These are phyloP conservation scores for Neopestalotiopsis sp. DNA, from an alignment of 2,329 filamentous ascomycete genomes.

Conservation along the genomic window DNA sequence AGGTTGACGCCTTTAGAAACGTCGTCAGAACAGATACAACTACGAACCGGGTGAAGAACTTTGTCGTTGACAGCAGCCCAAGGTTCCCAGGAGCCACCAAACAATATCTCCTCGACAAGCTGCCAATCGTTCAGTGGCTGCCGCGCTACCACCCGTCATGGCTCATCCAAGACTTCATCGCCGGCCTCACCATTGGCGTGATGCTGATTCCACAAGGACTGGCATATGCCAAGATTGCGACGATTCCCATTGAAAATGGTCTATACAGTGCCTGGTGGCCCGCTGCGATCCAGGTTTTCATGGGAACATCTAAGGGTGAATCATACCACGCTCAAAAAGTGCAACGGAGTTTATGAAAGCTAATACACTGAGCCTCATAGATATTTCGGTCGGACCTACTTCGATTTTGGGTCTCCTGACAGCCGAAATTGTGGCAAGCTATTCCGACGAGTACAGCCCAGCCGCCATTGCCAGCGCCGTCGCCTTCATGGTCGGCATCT, in stretches of 20 bases:
- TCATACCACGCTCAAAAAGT: background rate
- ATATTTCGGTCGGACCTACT: slow-evolving; percentile 67
- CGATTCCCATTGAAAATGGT: slow-evolving; percentile 64
- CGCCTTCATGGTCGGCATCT: slow-evolving; percentile 67
- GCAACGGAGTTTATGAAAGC: slow-evolving; percentile 13
- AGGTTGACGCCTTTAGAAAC: slow-evolving; percentile 29
- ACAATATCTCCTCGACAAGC: slow-evolving; percentile 63
- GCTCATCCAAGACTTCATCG: slow-evolving; percentile 65
- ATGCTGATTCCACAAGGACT: slow-evolving; percentile 66
- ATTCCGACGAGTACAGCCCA: slow-evolving; percentile 56
- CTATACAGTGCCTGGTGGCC: slow-evolving; percentile 66
- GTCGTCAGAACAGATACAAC: slow-evolving; percentile 44
- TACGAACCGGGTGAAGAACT: slow-evolving; percentile 37
- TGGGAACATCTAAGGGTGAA: slow-evolving; percentile 66
- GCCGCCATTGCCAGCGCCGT: slow-evolving; percentile 65
- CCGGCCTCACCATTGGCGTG: slow-evolving; percentile 64
- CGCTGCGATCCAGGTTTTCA: slow-evolving; percentile 60
- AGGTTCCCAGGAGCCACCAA: slow-evolving; percentile 56
- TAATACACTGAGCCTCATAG: slow-evolving; percentile 34
- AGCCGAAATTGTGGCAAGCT: slow-evolving; percentile 60
- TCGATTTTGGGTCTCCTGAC: slow-evolving; percentile 69
- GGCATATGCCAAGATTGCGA: slow-evolving; percentile 67
- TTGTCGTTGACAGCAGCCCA: slow-evolving; percentile 33
- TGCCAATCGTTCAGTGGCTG: slow-evolving; percentile 67
- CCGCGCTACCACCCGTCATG: slow-evolving; percentile 65